These are phyloP conservation scores for Beauveria varroae DNA, from an alignment of 2,329 filamentous ascomycete genomes.

Conservation along the genomic window DNA sequence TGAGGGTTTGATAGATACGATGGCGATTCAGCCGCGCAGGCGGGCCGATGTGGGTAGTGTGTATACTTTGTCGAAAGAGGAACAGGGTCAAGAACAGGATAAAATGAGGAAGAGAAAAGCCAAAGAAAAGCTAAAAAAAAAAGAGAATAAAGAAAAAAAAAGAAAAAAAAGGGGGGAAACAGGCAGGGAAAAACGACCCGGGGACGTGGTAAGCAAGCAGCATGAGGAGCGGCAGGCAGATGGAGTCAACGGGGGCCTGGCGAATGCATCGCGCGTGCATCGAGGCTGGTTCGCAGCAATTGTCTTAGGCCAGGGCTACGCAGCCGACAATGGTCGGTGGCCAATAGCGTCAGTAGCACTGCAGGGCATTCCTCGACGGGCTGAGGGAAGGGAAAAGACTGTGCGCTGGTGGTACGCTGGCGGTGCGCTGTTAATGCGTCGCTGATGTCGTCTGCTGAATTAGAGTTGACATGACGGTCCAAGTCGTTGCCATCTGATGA, in stretches of 20 bases:
- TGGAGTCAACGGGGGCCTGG: not conserved
- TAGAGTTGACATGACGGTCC: no score
- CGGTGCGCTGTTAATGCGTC: no score
- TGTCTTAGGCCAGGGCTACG: not conserved
- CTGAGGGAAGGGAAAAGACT: conserved; percentile 9
- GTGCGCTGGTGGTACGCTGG: not conserved
- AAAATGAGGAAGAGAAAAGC: not conserved
- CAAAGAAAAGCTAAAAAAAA: not conserved
- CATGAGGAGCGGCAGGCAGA: not conserved
- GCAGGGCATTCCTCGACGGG: not conserved
- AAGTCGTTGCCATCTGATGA: not conserved
- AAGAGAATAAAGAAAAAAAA: not conserved
- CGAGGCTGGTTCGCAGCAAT: conserved; percentile 1
- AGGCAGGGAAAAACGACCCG: not conserved
- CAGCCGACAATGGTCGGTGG: conserved; percentile 3
- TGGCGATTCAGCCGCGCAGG: no score
- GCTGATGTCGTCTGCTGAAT: no score
- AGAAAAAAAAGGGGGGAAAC: not conserved
- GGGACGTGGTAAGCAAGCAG: not conserved
- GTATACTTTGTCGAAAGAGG: not conserved
- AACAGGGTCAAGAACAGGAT: not conserved
- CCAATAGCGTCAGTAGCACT: no score
- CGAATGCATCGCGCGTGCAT: not conserved
- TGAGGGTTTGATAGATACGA: no score
- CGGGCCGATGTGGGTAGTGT: no score